Conservation (phyloP, 192 early-diverging fungal genomes). For the Helicostylum pulchrum region DNA sequence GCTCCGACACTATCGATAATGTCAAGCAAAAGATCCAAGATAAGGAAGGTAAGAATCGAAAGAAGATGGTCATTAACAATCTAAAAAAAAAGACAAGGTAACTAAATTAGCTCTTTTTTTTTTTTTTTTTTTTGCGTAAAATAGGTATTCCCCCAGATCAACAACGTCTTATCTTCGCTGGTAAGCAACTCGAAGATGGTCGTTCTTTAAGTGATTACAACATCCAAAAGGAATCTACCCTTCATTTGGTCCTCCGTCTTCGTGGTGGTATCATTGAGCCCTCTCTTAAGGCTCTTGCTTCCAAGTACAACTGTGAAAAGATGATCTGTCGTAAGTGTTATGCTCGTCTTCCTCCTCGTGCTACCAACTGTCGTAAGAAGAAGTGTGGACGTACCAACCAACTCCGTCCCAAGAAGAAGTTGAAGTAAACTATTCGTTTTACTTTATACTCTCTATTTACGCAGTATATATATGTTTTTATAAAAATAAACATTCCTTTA, state of each 20-base stretch:
- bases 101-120: slow-evolving; percentile 4
- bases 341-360: slow-evolving; percentile 97
- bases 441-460: background rate
- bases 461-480: no score
- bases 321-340: slow-evolving; percentile 99
- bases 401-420: slow-evolving; percentile 99
- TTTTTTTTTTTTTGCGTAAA: no score
- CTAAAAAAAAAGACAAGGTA: background rate
- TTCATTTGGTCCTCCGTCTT: slow-evolving; percentile 94
- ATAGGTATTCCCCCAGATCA: slow-evolving; percentile 96
- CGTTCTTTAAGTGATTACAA: slow-evolving; percentile 98
- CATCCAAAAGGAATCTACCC: slow-evolving; percentile 99
- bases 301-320: slow-evolving; percentile 99
- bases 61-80: background rate
- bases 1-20: slow-evolving; percentile 63
- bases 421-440: slow-evolving; percentile 19
- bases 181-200: slow-evolving; percentile 99
- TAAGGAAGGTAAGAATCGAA: slow-evolving; percentile 74
- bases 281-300: slow-evolving; percentile 95
- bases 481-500: no score
- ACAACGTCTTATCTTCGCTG: slow-evolving; percentile 99
- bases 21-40: slow-evolving; percentile 96
- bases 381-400: slow-evolving; percentile 99
- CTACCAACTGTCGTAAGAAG: slow-evolving; percentile 99
- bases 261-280: slow-evolving; percentile 99